Evolutionary conservation across 2,329 filamentous ascomycete genomes (phyloP).

Genomic region (Microsporum ferrugineum): DNA sequence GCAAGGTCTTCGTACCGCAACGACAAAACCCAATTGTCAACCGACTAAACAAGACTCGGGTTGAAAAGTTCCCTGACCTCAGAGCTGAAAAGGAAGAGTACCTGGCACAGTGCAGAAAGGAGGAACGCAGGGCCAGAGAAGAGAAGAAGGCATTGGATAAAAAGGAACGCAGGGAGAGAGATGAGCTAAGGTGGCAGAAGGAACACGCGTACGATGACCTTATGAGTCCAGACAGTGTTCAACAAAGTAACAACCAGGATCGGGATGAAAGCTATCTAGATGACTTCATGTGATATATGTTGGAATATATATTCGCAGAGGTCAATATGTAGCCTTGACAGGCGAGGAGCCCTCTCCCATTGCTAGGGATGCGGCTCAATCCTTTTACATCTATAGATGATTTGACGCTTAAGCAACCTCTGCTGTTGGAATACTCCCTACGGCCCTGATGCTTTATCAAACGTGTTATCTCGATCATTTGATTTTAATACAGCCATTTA

Average conservation of each 20-base stretch:
- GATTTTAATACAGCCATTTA: neutral
- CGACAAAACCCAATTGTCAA: slow-evolving; percentile 89
- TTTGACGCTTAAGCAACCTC: too few species aligned
- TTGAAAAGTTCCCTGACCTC: slow-evolving; percentile 78
- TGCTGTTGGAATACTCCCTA: neutral
- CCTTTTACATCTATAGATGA: too few species aligned
- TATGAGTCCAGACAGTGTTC: slow-evolving; percentile 72
- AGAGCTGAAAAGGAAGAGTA: slow-evolving; percentile 69
- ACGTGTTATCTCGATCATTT: neutral
- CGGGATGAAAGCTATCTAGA: slow-evolving; percentile 63
- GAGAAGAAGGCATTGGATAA: slow-evolving; percentile 32
- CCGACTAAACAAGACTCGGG: slow-evolving; percentile 92
- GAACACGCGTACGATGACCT: slow-evolving; percentile 97
- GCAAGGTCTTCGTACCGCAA: slow-evolving; percentile 64
- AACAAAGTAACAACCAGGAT: slow-evolving; percentile 72
- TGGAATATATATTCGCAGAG: neutral
- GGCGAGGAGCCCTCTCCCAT: neutral
- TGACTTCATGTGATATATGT: slow-evolving; percentile 66
- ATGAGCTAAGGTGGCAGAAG: slow-evolving; percentile 85
- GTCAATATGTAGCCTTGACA: neutral
- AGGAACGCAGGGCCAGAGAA: slow-evolving; percentile 42
- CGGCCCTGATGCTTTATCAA: neutral
- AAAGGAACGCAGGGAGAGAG: slow-evolving; percentile 55
- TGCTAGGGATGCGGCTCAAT: too few species aligned
- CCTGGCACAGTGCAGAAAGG: slow-evolving; percentile 57